Evolutionary conservation across 768 basidiomycete genomes (phyloP).

Genomic region (Lentinula boryana): DNA sequence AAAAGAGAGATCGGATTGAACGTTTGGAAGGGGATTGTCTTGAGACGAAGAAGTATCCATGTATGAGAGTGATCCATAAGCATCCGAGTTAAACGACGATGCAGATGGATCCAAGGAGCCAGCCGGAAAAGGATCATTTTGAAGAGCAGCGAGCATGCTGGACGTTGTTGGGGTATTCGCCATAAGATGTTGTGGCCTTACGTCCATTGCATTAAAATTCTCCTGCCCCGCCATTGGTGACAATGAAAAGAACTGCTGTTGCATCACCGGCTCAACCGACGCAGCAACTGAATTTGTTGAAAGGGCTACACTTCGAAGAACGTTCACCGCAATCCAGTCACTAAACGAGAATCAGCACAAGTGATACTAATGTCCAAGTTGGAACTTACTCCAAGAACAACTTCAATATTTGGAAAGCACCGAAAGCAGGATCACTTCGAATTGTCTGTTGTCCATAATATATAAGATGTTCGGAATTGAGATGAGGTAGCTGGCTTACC

Average conservation of each 20-base stretch:
- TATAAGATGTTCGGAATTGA: neutral
- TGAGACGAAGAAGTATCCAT: conserved; percentile 66
- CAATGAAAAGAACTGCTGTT: conserved; percentile 80
- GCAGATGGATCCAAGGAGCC: conserved; percentile 61
- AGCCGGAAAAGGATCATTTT: conserved; percentile 65
- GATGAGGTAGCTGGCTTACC: conserved; percentile 36
- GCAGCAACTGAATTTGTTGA: conserved; percentile 90
- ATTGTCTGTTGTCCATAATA: conserved; percentile 54
- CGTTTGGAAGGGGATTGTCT: conserved; percentile 54
- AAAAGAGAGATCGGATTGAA: conserved; percentile 65
- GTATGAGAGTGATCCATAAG: conserved; percentile 66
- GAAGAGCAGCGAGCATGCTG: conserved; percentile 85
- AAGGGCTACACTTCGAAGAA: conserved; percentile 78
- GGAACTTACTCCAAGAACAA: conserved; percentile 78
- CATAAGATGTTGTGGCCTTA: conserved; percentile 59
- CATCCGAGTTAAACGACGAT: conserved; percentile 59
- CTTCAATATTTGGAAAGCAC: conserved; percentile 89
- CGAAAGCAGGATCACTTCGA: conserved; percentile 87
- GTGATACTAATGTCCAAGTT: neutral
- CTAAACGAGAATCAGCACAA: conserved; percentile 31
- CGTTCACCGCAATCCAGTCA: conserved; percentile 90
- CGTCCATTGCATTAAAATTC: conserved; percentile 62
- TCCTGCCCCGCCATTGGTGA: conserved; percentile 91
- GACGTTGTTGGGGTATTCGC: conserved; percentile 82
- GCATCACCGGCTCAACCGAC: conserved; percentile 88